phyloP scores from a whole-genome alignment of 2,329 filamentous ascomycete genomes.

The Penicillium sp. region DNA sequence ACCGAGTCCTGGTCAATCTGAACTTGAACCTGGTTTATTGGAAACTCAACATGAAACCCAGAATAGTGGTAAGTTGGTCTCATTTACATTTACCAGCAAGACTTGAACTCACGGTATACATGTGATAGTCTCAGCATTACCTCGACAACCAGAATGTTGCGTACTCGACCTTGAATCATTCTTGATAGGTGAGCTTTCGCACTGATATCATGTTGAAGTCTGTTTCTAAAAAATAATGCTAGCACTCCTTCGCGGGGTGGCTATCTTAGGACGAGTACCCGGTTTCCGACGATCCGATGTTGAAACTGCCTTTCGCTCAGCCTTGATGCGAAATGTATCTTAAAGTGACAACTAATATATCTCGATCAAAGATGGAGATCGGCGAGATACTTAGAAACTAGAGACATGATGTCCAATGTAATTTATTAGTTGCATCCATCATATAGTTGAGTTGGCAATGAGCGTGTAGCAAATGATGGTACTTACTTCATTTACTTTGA shows the following conservation, averaged over 20 bases:
- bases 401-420: background rate
- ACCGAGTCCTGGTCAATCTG: background rate
- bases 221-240: background rate
- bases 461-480: background rate
- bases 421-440: background rate
- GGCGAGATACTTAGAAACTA: background rate
- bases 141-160: background rate
- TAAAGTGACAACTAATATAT: background rate
- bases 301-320: background rate
- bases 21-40: background rate
- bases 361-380: background rate
- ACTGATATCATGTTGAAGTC: background rate
- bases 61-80: background rate
- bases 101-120: background rate
- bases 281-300: constrained; percentile 5
- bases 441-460: background rate
- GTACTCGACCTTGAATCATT: background rate
- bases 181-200: background rate
- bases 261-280: constrained; percentile 2
- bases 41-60: background rate
- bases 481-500: background rate
- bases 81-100: background rate
- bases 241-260: background rate
- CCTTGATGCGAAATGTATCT: background rate
- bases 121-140: background rate